Percentiles rank a stretch among this genome's conserved stretches.
phyloP scores from a whole-genome alignment of 495 filamentous ascomycete species.

The Aspergillus mulundensis region DNA sequence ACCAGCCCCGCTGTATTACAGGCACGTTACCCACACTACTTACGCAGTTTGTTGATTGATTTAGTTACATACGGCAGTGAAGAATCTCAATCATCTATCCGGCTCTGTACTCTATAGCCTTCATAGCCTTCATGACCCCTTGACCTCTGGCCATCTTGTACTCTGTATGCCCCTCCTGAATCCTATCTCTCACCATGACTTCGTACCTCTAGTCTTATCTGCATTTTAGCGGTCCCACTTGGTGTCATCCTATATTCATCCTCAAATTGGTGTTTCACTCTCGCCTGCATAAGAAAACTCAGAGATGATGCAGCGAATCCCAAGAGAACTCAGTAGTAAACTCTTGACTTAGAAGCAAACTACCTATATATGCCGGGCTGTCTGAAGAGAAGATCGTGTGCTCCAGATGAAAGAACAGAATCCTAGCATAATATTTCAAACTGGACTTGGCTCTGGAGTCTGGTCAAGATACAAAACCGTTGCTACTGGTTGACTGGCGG shows the following conservation, averaged over 20 bases:
- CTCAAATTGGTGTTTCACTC: not conserved
- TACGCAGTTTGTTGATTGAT: too few species aligned
- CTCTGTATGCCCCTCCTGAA: not conserved
- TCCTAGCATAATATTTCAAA: too few species aligned
- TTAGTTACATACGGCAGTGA: too few species aligned
- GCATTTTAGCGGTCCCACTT: not conserved
- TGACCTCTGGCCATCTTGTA: too few species aligned
- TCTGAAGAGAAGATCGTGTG: too few species aligned
- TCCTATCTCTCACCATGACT: not conserved
- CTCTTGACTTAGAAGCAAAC: not conserved
- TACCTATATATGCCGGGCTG: too few species aligned
- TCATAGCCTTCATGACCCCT: not conserved
- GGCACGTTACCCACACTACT: slow-evolving; percentile 1
- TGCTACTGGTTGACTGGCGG: too few species aligned
- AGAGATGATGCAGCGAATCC: not conserved
- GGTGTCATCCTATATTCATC: not conserved
- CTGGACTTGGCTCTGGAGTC: too few species aligned
- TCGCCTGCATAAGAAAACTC: not conserved
- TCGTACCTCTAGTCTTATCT: not conserved
- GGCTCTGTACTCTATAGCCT: not conserved
- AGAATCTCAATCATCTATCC: too few species aligned
- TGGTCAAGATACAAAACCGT: too few species aligned
- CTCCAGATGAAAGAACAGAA: too few species aligned
- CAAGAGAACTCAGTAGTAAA: not conserved
- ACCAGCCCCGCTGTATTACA: slow-evolving; percentile 12